Percentiles rank a stretch among this genome's conserved stretches.
Evolutionary conservation across 2,329 filamentous ascomycete genomes (phyloP).

Genomic region (Talaromyces sp.): DNA sequence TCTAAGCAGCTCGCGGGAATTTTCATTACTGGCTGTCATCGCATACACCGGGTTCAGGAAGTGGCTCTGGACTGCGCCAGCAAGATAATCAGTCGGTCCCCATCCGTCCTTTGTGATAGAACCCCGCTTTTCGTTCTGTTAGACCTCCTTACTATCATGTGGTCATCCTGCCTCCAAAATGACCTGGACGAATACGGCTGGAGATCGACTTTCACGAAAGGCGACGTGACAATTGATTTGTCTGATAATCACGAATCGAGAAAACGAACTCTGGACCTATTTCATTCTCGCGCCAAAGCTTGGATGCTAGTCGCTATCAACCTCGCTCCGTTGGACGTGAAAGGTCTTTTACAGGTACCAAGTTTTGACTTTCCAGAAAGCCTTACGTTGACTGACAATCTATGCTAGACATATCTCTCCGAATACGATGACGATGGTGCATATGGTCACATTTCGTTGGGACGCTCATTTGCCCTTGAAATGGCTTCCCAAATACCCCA

Average conservation of each 20-base stretch:
- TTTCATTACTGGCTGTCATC: constrained; percentile 87
- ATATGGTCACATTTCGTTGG: constrained; percentile 88
- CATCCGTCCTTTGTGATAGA: constrained; percentile 85
- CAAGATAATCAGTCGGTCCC: constrained; percentile 76
- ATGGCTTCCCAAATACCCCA: constrained; percentile 83
- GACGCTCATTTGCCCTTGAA: constrained; percentile 89
- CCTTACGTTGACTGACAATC: not conserved
- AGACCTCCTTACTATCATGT: constrained; percentile 90
- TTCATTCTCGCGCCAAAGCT: constrained; percentile 70
- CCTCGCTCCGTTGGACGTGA: constrained; percentile 86
- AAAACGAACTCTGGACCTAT: constrained; percentile 69
- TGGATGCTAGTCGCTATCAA: constrained; percentile 82
- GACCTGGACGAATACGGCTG: constrained; percentile 94
- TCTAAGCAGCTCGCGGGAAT: constrained; percentile 81
- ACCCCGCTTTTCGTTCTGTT: constrained; percentile 88
- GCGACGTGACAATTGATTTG: constrained; percentile 79
- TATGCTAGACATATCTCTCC: constrained; percentile 76
- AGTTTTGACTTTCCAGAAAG: not conserved
- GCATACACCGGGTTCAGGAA: constrained; percentile 85
- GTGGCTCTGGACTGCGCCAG: constrained; percentile 81
- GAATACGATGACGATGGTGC: constrained; percentile 88
- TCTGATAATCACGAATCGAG: constrained; percentile 88
- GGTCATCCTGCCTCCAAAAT: constrained; percentile 87
- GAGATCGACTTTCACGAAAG: constrained; percentile 72
- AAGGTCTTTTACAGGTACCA: constrained; percentile 70